Evolutionary conservation across 1,284 basidiomycete genomes (phyloP), one percentile per base, ranked within the genome.

Genomic region (Tilletiaria anomala): DNA sequence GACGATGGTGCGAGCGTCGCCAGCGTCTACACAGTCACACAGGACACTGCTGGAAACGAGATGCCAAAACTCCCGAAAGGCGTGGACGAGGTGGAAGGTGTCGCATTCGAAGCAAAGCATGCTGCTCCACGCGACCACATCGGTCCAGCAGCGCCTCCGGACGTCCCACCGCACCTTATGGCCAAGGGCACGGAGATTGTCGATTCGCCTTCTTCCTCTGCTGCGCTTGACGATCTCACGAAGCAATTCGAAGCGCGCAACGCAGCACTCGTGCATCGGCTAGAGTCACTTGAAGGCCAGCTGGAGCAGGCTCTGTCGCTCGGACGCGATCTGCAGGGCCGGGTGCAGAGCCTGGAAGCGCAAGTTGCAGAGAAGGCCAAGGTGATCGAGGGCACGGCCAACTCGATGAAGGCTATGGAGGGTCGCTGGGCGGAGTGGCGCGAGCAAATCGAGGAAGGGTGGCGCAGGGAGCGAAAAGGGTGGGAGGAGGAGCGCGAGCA

Each of bases 401-500:
- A 70, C 11, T 64, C 70, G 3, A 70, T 72, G 23, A 68, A 63
- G 6, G 69, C 73, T 3, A 76, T 83, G 12, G 83, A 89, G 55
- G 78, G 78, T 5, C 76, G 80, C 44, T 89, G 83, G 83, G 73
- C 72, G 22, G 61, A 62, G 6, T 76, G 74, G 73, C 65, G 57
- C 35, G 50, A 50, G 18, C 47, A 51, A 41, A 61, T 69, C 26
- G 69, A 70, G 47, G 53, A 55, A 24, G 54, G 54, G 15, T 68
- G 65, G 61, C 52, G 51, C 40, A 70, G 72, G 43, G 79, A 87
- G 34, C 76, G 81, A 50, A 78, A 83, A 53, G 80, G 82, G 38
- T 87, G 87, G 84, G 74, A 74, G 5, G 71, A 76, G 18, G 89
- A 93, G 68, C 74, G 85, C 2, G 80, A 82, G 49, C 73, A 82